A percentile compares a stretch with the other conserved stretches of the same genome.
Evolutionary conservation across 2,329 filamentous ascomycete species (phyloP).

Genomic region (Diaporthe nobilis): DNA sequence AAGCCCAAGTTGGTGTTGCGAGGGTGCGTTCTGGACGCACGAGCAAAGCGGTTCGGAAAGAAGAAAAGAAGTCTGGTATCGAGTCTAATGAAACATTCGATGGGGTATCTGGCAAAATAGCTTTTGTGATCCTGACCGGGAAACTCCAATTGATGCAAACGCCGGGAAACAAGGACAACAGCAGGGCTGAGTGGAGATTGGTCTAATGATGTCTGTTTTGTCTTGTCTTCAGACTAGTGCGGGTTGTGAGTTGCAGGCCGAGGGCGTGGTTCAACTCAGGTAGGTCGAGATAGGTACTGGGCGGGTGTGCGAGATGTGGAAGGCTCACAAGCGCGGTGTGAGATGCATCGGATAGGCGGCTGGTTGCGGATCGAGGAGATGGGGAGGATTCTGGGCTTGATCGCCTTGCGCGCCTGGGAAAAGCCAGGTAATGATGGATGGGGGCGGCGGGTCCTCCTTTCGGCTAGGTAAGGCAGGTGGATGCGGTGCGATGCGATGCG

Average conservation of each 20-base stretch:
- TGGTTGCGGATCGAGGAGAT: constrained; percentile 26
- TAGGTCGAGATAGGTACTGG: background rate
- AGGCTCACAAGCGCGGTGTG: constrained; percentile 19
- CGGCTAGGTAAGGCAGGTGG: constrained; percentile 15
- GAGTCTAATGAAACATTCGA: constrained; percentile 48
- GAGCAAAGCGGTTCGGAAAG: constrained; percentile 9
- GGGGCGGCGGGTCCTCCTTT: constrained; percentile 4
- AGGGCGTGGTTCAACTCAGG: background rate
- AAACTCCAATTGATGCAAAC: constrained; percentile 46
- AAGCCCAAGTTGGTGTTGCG: constrained; percentile 23
- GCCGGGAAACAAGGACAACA: constrained; percentile 44
- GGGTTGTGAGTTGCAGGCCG: constrained; percentile 21
- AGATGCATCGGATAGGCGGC: constrained; percentile 26
- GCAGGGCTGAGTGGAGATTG: constrained; percentile 53
- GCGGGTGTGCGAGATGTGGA: background rate
- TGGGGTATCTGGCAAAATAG: constrained; percentile 45
- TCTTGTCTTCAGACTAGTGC: constrained; percentile 1
- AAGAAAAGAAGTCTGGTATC: constrained; percentile 39
- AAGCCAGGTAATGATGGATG: constrained; percentile 27
- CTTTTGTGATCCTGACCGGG: constrained; percentile 45
- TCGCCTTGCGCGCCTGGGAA: constrained; percentile 25
- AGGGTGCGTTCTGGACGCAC: constrained; percentile 38
- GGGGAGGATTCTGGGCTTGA: constrained; percentile 12
- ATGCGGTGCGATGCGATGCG: background rate
- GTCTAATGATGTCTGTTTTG: constrained; percentile 22